Evolutionary conservation across 1,284 basidiomycete genomes (phyloP).

Genomic region (Fomitopsis schrenkii): DNA sequence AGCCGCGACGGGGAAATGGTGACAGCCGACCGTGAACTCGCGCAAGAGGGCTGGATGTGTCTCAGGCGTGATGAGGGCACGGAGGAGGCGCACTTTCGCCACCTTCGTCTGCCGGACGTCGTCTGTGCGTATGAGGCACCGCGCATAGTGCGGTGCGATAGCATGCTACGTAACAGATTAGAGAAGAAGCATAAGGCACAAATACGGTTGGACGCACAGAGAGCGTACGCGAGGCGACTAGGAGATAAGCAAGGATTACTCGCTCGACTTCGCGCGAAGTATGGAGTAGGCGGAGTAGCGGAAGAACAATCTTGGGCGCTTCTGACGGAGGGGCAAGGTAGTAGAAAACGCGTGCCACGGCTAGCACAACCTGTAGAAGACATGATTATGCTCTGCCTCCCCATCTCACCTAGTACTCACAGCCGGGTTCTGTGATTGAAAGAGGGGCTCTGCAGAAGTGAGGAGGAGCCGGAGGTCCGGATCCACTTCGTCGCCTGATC

Average conservation of each 20-base stretch:
- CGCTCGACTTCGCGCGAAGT: conserved; percentile 66
- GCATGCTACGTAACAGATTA: conserved; percentile 30
- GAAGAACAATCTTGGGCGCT: conserved; percentile 52
- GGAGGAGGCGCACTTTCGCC: conserved; percentile 71
- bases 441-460: conserved; percentile 68
- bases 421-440: conserved; percentile 84
- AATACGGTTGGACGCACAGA: conserved; percentile 45
- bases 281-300: conserved; percentile 67
- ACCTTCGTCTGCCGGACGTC: conserved; percentile 66
- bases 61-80: conserved; percentile 57
- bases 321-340: conserved; percentile 64
- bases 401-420: conserved; percentile 37
- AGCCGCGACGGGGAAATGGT: neutral
- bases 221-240: conserved; percentile 54
- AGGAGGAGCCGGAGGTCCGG: conserved; percentile 76
- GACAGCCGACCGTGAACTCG: conserved; percentile 71
- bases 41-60: conserved; percentile 69
- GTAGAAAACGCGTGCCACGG: conserved; percentile 68
- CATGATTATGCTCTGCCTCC: neutral
- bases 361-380: conserved; percentile 67
- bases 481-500: conserved; percentile 67
- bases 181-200: neutral
- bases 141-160: conserved; percentile 51
- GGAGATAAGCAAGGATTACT: conserved; percentile 68
- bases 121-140: conserved; percentile 66